phyloP scores from a whole-genome alignment of 306 rosid genomes.

The Dryas octopetala region DNA sequence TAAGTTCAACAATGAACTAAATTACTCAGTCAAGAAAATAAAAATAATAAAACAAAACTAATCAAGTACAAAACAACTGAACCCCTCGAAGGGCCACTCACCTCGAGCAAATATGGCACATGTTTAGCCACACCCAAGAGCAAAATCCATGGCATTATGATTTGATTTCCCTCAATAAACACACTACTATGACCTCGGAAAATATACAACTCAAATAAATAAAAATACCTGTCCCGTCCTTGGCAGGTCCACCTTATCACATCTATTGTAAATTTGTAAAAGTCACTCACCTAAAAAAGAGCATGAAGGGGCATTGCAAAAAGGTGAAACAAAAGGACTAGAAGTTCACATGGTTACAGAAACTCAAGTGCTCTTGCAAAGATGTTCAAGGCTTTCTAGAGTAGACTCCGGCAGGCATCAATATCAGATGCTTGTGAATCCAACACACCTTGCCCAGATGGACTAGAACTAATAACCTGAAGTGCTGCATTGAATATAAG shows the following conservation, averaged over 20 bases:
- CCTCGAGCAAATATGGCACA: slow-evolving; percentile 42
- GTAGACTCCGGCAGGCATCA: slow-evolving; percentile 66
- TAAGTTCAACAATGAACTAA: slow-evolving; percentile 43
- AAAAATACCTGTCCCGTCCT: slow-evolving; percentile 49
- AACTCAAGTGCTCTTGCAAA: slow-evolving; percentile 30
- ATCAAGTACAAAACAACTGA: slow-evolving; percentile 56
- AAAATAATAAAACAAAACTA: slow-evolving; percentile 39
- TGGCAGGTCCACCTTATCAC: slow-evolving; percentile 63
- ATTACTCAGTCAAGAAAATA: slow-evolving; percentile 43
- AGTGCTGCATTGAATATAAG: slow-evolving; percentile 46
- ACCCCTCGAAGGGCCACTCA: slow-evolving; percentile 57
- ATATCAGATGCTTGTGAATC: slow-evolving; percentile 82
- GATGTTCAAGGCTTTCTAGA: slow-evolving; percentile 29
- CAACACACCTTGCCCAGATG: slow-evolving; percentile 61
- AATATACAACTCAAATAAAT: slow-evolving; percentile 73
- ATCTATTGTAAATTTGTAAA: slow-evolving; percentile 57
- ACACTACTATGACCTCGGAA: slow-evolving; percentile 64
- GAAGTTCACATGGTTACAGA: slow-evolving; percentile 42
- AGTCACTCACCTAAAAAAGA: slow-evolving; percentile 35
- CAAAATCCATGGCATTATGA: slow-evolving; percentile 76
- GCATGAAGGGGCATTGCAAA: slow-evolving; percentile 36
- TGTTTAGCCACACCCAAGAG: slow-evolving; percentile 43
- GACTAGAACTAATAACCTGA: slow-evolving; percentile 38
- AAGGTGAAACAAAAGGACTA: slow-evolving; percentile 33
- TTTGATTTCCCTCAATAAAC: slow-evolving; percentile 57